These are phyloP conservation scores for Phylloporus sp. DNA, from an alignment of 768 basidiomycete species.

Conservation along the genomic window DNA sequence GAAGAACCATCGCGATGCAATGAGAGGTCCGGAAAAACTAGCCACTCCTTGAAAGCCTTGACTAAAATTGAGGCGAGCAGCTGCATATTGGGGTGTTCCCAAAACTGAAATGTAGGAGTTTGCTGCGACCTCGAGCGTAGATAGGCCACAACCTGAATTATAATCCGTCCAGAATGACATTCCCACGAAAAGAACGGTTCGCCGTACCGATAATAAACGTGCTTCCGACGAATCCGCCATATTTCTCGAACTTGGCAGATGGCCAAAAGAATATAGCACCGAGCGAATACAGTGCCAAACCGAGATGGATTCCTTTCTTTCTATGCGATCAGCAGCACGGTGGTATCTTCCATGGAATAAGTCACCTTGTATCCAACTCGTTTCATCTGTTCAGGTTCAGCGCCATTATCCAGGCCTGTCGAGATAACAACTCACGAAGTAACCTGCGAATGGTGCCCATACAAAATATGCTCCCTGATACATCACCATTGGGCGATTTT, in stretches of 20 bases:
- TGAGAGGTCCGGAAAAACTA: slow-evolving; percentile 67
- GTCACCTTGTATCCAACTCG: slow-evolving; percentile 62
- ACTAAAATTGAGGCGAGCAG: slow-evolving; percentile 71
- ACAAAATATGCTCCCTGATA: slow-evolving; percentile 56
- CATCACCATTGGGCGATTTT: background rate
- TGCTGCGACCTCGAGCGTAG: slow-evolving; percentile 65
- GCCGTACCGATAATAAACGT: slow-evolving; percentile 62
- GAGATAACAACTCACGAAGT: slow-evolving; percentile 42
- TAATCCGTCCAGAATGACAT: background rate
- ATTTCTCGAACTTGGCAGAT: slow-evolving; percentile 60
- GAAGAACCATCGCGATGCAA: slow-evolving; percentile 74
- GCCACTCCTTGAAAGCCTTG: slow-evolving; percentile 78
- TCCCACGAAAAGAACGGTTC: background rate
- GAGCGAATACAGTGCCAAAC: slow-evolving; percentile 51
- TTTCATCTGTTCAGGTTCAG: slow-evolving; percentile 42
- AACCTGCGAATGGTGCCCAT: slow-evolving; percentile 52
- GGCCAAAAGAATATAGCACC: slow-evolving; percentile 82
- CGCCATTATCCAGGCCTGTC: background rate
- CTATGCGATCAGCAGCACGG: background rate
- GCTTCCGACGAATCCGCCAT: slow-evolving; percentile 69
- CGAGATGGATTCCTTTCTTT: slow-evolving; percentile 59
- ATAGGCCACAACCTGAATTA: slow-evolving; percentile 55
- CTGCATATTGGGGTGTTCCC: slow-evolving; percentile 63
- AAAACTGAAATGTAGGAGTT: slow-evolving; percentile 77
- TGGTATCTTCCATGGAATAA: background rate